Evolutionary conservation across 805 yeast species (phyloP), one percentile per base, ranked within the genome.

Genomic region (Wickerhamomyces tratensis): DNA sequence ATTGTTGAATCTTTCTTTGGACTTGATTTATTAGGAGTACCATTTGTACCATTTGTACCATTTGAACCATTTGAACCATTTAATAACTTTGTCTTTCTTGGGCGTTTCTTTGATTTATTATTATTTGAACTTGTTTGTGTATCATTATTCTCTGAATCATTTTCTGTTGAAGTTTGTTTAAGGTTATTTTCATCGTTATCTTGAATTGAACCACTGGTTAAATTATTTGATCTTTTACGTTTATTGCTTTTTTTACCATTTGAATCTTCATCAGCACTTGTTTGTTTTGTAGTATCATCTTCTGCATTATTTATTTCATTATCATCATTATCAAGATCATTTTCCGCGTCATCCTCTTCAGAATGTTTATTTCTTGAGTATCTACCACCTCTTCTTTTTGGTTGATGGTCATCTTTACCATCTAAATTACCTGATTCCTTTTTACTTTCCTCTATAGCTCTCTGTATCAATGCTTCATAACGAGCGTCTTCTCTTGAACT

Each of bases 401-500:
- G 20, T 20, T 20, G 20, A 20, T 20, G 20, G 4, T 20, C 31
- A 29, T 39, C 13, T 40, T 46, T 33, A 26, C 44, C 13, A 33
- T 43, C n/a, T 36, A 49, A 37, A 33, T 43, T 33, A 45, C 46
- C 10, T 37, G 48, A 14, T 27, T 64, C 63, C 35, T 61, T 60
- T 47, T 61, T 59, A 41, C 70, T 64, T 45, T 66, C 72, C 37
- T 61, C 61, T 40, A 68, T 54, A 1, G 64, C 72, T 43, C 67
- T 58, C 43, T 68, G 65, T 12, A 68, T 49, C 61, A 67, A 58
- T 27, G 63, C 57, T 48, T 66, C 70, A 44, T 66, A 68, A 35
- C 68, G 66, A n/a, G 65, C 64, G 42, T 68, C 72, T 46, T 67
- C 71, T 46, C 70, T 58, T 3, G 69, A 65, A 40, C 57, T 54